Evolutionary conservation across 2,329 filamentous ascomycete species (phyloP).

Genomic region (Epichloe sp.): DNA sequence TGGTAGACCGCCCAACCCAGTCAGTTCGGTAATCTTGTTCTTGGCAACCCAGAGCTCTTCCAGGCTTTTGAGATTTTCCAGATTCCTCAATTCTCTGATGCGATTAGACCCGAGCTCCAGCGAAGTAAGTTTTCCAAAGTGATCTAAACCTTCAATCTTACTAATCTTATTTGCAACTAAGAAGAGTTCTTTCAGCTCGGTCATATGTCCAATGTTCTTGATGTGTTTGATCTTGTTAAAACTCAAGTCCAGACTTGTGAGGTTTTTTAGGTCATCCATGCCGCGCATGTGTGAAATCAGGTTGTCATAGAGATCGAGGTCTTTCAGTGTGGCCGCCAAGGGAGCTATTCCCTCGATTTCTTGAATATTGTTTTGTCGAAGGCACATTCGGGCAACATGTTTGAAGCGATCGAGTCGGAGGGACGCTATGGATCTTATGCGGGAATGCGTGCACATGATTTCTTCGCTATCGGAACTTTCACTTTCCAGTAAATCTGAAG

Average conservation of each 20-base stretch:
- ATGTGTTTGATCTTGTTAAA: slow-evolving; percentile 99
- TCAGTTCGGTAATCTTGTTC: slow-evolving; percentile 85
- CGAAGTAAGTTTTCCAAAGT: slow-evolving; percentile 61
- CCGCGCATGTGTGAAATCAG: slow-evolving; percentile 76
- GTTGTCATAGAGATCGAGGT: slow-evolving; percentile 96
- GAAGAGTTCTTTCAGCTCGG: slow-evolving; percentile 68
- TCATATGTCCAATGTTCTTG: slow-evolving; percentile 71
- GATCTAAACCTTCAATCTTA: slow-evolving; percentile 72
- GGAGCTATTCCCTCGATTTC: slow-evolving; percentile 60
- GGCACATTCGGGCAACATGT: slow-evolving; percentile 63
- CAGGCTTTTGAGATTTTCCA: slow-evolving; percentile 64
- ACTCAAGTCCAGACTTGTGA: slow-evolving; percentile 76
- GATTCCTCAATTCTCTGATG: slow-evolving; percentile 76
- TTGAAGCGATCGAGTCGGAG: slow-evolving; percentile 76
- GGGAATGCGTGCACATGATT: slow-evolving; percentile 81
- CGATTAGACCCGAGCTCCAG: slow-evolving; percentile 87
- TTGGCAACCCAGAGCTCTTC: slow-evolving; percentile 90
- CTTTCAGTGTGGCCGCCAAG: slow-evolving; percentile 55
- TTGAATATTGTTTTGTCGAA: slow-evolving; percentile 84
- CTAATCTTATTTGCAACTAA: slow-evolving; percentile 92
- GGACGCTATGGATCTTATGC: slow-evolving; percentile 63
- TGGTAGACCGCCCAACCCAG: slow-evolving; percentile 58
- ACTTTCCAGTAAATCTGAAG: slow-evolving; percentile 44
- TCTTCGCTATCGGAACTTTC: slow-evolving; percentile 54
- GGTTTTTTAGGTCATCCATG: slow-evolving; percentile 62